Conservation (phyloP, 345 rosid species). For the Eucalyptus erythrocorys region DNA sequence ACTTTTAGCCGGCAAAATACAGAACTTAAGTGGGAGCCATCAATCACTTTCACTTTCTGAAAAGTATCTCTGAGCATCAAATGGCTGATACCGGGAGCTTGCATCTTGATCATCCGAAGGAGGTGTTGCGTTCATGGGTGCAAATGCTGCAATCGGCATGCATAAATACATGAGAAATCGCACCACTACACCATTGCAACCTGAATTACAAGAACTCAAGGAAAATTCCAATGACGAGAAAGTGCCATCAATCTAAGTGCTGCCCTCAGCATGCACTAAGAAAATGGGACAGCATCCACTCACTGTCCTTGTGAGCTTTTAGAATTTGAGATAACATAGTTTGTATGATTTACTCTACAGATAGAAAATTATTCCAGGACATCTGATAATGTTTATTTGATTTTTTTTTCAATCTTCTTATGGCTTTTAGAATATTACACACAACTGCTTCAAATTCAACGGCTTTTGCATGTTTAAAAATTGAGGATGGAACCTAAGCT, state of each 20-base stretch:
- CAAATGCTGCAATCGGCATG: conserved; percentile 44
- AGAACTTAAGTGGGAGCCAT: not conserved
- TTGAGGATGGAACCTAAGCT: not conserved
- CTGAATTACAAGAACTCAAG: not conserved
- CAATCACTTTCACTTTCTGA: conserved; percentile 1
- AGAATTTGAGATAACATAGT: not conserved
- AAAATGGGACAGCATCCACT: not conserved
- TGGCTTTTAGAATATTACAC: not conserved
- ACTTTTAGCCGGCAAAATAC: not conserved
- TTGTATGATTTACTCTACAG: not conserved
- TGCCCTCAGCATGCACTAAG: not conserved
- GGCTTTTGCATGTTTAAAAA: not conserved
- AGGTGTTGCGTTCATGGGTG: conserved; percentile 49
- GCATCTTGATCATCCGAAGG: conserved; percentile 4
- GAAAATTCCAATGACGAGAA: not conserved
- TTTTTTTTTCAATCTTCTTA: not conserved
- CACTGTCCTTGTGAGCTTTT: not conserved
- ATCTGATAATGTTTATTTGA: not conserved
- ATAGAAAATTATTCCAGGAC: not conserved
- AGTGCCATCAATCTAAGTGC: not conserved
- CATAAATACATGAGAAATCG: not conserved
- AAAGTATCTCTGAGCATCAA: conserved; percentile 41
- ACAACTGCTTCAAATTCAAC: not conserved
- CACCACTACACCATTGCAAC: not conserved
- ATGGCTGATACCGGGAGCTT: conserved; percentile 30